Conservation (phyloP, 1,284 basidiomycete species). For the Pyrrhoderma lamaoense region DNA sequence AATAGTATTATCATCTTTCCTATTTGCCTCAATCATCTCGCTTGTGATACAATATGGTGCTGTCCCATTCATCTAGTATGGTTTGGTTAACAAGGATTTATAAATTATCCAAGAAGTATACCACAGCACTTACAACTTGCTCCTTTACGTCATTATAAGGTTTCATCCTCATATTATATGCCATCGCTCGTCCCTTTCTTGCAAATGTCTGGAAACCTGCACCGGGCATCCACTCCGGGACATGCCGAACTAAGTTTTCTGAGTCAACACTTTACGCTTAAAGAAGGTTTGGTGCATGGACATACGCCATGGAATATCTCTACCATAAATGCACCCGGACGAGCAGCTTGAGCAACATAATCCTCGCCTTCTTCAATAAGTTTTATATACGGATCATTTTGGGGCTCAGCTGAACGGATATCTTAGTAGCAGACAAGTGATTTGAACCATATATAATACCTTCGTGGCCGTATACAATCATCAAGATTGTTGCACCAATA, state of each 20-base stretch:
- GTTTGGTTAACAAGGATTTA: neutral
- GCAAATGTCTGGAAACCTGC: slow-evolving; percentile 28
- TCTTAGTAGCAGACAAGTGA: no score
- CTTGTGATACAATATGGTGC: slow-evolving; percentile 8
- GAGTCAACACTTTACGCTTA: no score
- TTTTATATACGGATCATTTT: slow-evolving; percentile 31
- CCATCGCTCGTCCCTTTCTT: slow-evolving; percentile 25
- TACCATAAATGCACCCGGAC: slow-evolving; percentile 33
- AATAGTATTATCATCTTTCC: slow-evolving; percentile 2
- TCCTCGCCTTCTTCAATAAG: slow-evolving; percentile 37
- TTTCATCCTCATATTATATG: slow-evolving; percentile 28
- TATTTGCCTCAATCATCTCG: slow-evolving; percentile 9
- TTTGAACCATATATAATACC: no score
- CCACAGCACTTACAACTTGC: slow-evolving; percentile 24
- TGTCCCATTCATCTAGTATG: slow-evolving; percentile 2
- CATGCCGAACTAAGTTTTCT: slow-evolving; percentile 27
- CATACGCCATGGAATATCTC: slow-evolving; percentile 31
- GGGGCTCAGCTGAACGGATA: neutral
- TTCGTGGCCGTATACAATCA: no score
- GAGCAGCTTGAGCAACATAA: slow-evolving; percentile 32
- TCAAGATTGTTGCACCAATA: slow-evolving; percentile 32
- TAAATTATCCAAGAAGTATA: neutral
- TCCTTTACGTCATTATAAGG: slow-evolving; percentile 29
- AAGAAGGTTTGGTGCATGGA: no score
- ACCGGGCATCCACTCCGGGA: slow-evolving; percentile 33